These are phyloP conservation scores for Claviceps paspali DNA, from an alignment of 2,329 filamentous ascomycete species.

Conservation along the genomic window DNA sequence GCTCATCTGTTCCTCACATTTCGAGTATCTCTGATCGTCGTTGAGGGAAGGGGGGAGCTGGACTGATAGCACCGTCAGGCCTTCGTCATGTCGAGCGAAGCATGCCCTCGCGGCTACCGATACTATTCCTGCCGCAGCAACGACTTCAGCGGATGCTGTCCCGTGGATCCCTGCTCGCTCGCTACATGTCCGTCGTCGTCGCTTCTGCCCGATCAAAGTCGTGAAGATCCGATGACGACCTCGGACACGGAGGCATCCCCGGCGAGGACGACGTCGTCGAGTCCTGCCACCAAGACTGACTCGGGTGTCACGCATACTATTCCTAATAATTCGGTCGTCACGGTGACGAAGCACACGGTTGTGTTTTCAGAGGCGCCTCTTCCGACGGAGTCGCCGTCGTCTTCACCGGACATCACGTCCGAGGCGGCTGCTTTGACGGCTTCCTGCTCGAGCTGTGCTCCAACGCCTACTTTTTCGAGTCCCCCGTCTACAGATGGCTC, in stretches of 20 bases:
- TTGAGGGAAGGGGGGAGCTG: too few species aligned
- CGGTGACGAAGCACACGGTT: conserved; percentile 20
- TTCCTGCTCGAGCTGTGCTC: neutral
- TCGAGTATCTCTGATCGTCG: too few species aligned
- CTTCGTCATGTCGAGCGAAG: neutral
- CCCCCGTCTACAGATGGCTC: neutral
- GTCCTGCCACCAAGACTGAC: conserved; percentile 15
- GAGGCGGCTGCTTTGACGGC: neutral
- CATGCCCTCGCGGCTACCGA: conserved; percentile 15
- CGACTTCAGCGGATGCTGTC: conserved; percentile 30
- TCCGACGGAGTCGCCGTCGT: conserved; percentile 4
- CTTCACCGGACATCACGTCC: neutral
- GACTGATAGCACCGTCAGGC: too few species aligned
- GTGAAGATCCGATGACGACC: neutral
- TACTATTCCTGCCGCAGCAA: conserved; percentile 24
- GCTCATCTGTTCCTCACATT: too few species aligned
- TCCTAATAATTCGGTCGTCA: conserved; percentile 19
- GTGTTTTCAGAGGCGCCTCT: conserved; percentile 14
- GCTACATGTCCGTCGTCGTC: conserved; percentile 5
- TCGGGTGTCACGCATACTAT: conserved; percentile 22
- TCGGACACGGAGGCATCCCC: neutral
- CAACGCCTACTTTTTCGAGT: neutral
- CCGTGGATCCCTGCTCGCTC: conserved; percentile 27
- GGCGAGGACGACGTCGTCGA: neutral
- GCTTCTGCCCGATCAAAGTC: conserved; percentile 14